A percentile compares a stretch with the other conserved stretches of the same genome.
Evolutionary conservation across 371 early-diverging fungal species (phyloP).

Genomic region (Sporodiniella umbellata): DNA sequence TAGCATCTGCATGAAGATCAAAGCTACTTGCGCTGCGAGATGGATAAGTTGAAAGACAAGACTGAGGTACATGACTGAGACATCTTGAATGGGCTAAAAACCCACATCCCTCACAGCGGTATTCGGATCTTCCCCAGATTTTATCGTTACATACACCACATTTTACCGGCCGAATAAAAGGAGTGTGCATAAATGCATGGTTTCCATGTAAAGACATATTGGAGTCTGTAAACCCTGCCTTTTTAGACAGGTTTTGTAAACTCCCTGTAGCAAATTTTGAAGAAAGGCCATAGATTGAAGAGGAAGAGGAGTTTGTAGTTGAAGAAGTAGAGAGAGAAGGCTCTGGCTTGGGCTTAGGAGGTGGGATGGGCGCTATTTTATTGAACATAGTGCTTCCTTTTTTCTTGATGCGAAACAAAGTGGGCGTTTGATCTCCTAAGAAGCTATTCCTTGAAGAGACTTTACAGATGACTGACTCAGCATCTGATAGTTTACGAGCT

Average conservation of each 20-base stretch:
- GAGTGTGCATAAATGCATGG: conserved; percentile 61
- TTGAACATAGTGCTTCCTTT: conserved; percentile 23
- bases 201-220: conserved; percentile 14
- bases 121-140: conserved; percentile 81
- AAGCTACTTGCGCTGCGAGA: conserved; percentile 10
- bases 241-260: conserved; percentile 1
- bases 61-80: conserved; percentile 27
- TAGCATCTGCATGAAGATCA: conserved; percentile 8
- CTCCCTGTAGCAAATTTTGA: conserved; percentile 7
- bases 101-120: conserved; percentile 65
- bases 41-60: conserved; percentile 18
- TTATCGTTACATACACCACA: conserved; percentile 86
- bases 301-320: neutral
- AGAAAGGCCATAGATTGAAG: conserved; percentile 1
- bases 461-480: conserved; percentile 15
- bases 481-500: conserved; percentile 20
- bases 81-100: conserved; percentile 32
- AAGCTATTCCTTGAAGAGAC: conserved; percentile 17
- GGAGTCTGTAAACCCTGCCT: neutral
- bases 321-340: conserved; percentile 3
- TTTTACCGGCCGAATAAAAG: conserved; percentile 65
- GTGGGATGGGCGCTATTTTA: conserved; percentile 4
- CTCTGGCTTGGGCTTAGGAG: neutral
- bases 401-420: conserved; percentile 20
- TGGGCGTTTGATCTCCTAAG: conserved; percentile 10